Base-by-base conservation (phyloP, 2,329 filamentous ascomycete species). In the Calonectria leucothoes region DNA sequence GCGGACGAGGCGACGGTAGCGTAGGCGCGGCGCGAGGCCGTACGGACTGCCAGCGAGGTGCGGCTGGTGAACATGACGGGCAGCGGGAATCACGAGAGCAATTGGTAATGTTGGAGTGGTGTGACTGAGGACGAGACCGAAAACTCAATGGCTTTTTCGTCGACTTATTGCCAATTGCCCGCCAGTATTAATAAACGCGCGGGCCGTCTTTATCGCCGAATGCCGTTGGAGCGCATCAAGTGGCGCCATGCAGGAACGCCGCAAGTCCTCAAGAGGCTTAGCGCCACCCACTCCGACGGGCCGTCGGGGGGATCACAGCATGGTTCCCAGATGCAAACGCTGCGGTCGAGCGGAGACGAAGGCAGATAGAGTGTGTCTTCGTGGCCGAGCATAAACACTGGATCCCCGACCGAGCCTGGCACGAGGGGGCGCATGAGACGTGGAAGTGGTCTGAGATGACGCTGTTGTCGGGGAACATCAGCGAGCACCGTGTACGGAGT, bases 201-300 rank as follows among this genome's bases (percentile, higher is more conserved):
- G 55, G 55, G 55, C 55, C 55, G 55, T 61, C 55, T 61, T 61
- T 39, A 61, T 61, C 55, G 55, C 55, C 55, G 55, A 61, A 39
- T 39, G 25, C 55, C 55, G 55, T 61, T 61, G 37, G 37, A 37
- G 14, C 55, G 55, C 55, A 61, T 39, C 33, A 17, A 61, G 33
- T 61, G 55, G 55, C 23, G 35, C 55, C 35, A 61, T 39, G 55
- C 55, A 61, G 35, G 55, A 61, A 61, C 55, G 55, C 55, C 25
- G 17, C 31, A 6, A 23, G n/a, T 6, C 55, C 23, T 7, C 6
- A 61, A 61, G 23, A 4, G 33, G 55, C 14, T 5, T 61, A 61
- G 55, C 55, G n/a, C 25, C 55, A 61, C 55, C 55, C 55, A 61
- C 55, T 39, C 55, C 55, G 55, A 61, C 55, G 55, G 55, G 55